These are phyloP conservation scores for Pythium sukuiense DNA, from an alignment of 352 stramenopile genomes.

Conservation along the genomic window DNA sequence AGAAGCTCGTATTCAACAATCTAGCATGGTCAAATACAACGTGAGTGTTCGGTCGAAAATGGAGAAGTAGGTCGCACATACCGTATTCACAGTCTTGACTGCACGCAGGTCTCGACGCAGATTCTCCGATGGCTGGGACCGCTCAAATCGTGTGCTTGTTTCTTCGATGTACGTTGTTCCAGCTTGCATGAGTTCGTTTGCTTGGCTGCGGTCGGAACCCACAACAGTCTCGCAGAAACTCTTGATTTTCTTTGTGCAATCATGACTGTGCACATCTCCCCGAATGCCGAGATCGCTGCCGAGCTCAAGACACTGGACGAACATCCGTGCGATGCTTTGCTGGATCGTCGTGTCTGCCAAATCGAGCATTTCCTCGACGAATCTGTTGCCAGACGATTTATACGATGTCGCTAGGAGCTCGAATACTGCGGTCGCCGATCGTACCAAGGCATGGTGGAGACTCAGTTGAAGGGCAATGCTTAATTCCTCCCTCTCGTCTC, in stretches of 20 bases:
- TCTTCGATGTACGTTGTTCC: neutral
- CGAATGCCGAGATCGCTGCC: neutral
- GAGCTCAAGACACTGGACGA: conserved; percentile 11
- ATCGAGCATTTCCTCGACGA: conserved; percentile 6
- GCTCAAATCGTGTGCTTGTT: neutral
- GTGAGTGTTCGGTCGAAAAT: neutral
- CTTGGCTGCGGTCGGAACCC: neutral
- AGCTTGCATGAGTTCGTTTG: neutral
- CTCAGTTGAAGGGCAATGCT: conserved; percentile 5
- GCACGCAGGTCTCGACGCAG: neutral
- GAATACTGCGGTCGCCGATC: conserved; percentile 1
- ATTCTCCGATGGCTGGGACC: neutral
- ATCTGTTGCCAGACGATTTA: neutral
- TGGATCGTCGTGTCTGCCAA: neutral
- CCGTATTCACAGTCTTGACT: conserved; percentile 13
- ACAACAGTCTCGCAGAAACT: conserved; percentile 1
- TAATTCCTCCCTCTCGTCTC: neutral
- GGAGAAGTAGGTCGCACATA: neutral
- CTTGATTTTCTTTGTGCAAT: conserved; percentile 14
- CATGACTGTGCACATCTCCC: neutral
- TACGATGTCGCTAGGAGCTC: conserved; percentile 7
- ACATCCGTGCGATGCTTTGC: neutral
- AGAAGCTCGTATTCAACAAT: conserved; percentile 12
- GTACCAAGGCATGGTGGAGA: conserved; percentile 8
- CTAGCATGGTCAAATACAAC: conserved; percentile 1